Conservation (phyloP, 306 rosid genomes). For the Medicago arabica region DNA sequence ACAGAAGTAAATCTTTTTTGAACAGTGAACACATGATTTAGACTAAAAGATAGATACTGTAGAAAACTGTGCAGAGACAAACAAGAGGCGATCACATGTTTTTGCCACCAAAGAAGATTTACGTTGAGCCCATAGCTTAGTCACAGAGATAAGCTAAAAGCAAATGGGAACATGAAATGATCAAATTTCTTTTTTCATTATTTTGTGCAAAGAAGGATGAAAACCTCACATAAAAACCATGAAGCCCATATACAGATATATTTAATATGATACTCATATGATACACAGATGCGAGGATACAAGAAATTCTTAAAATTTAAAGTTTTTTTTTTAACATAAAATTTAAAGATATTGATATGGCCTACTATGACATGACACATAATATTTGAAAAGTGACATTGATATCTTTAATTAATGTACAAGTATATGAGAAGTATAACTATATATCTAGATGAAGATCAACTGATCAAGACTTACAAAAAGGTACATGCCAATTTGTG, state of each 20-base stretch:
- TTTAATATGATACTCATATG: neutral
- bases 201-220: slow-evolving; percentile 8
- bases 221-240: neutral
- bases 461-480: neutral
- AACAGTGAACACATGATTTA: neutral
- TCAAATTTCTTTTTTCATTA: slow-evolving; percentile 19
- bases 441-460: neutral
- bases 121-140: slow-evolving; percentile 11
- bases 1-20: neutral
- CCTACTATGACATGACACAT: neutral
- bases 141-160: slow-evolving; percentile 5
- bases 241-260: neutral
- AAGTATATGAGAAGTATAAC: neutral
- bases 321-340: too few species aligned
- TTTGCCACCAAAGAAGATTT: slow-evolving; percentile 6
- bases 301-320: neutral
- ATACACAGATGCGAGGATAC: neutral
- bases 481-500: neutral
- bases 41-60: neutral
- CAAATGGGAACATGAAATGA: slow-evolving; percentile 7
- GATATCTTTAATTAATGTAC: neutral
- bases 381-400: neutral
- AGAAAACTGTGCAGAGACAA: slow-evolving; percentile 16
- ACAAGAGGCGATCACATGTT: slow-evolving; percentile 6
- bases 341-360: neutral